Conservation (phyloP, 2,329 filamentous ascomycete genomes). For the Parastagonospora nodorum region DNA sequence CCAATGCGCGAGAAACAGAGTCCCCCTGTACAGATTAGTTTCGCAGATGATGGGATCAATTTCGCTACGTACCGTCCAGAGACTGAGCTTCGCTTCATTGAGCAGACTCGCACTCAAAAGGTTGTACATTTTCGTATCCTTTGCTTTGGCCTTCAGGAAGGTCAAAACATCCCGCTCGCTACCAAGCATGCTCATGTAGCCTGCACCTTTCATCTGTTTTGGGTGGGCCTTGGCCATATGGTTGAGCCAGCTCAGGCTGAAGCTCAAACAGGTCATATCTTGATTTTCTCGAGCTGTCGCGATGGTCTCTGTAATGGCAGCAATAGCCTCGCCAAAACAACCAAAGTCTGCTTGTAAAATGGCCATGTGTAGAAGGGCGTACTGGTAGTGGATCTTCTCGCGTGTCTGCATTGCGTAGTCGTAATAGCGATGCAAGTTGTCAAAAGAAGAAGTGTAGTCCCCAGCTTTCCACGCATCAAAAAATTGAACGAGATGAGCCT, state of each 20-base stretch:
- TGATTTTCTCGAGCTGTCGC: slow-evolving; percentile 92
- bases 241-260: slow-evolving; percentile 93
- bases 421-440: slow-evolving; percentile 91
- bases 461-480: slow-evolving; percentile 91
- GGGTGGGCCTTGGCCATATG: slow-evolving; percentile 90
- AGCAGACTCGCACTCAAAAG: slow-evolving; percentile 82
- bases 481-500: slow-evolving; percentile 81
- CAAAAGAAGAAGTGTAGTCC: slow-evolving; percentile 87
- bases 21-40: slow-evolving; percentile 53
- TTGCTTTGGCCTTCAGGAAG: slow-evolving; percentile 84
- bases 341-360: slow-evolving; percentile 95
- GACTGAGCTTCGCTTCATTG: slow-evolving; percentile 80
- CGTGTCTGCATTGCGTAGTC: slow-evolving; percentile 91
- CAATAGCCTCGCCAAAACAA: slow-evolving; percentile 85
- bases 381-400: slow-evolving; percentile 88
- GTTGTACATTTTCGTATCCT: slow-evolving; percentile 83
- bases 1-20: slow-evolving; percentile 66
- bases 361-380: slow-evolving; percentile 89
- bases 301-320: slow-evolving; percentile 93
- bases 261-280: slow-evolving; percentile 91
- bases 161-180: slow-evolving; percentile 80
- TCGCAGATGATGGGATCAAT: not conserved
- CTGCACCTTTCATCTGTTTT: slow-evolving; percentile 70
- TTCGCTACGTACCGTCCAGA: slow-evolving; percentile 67
- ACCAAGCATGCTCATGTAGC: slow-evolving; percentile 74